These are phyloP conservation scores for Cetraspora pellucida DNA, from an alignment of 192 early-diverging fungal species.

Conservation along the genomic window DNA sequence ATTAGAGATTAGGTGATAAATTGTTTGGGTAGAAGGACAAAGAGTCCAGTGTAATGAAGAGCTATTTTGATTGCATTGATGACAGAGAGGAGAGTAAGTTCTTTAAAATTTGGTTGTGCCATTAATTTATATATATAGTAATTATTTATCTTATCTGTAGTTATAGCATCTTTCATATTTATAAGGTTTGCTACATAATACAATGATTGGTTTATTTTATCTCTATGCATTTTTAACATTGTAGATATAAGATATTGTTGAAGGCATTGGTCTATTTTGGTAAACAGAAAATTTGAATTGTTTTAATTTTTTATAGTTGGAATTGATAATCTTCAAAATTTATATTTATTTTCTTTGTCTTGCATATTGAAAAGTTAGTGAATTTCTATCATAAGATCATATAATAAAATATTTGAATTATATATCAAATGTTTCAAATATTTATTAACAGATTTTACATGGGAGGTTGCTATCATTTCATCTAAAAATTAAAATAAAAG, in stretches of 20 bases:
- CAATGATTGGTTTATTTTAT: not conserved
- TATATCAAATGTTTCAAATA: not conserved
- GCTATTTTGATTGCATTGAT: no score
- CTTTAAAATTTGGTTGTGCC: no score
- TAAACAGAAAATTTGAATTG: not conserved
- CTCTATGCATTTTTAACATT: not conserved
- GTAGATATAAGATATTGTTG: constrained; percentile 1
- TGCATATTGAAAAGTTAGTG: not conserved
- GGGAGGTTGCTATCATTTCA: not conserved
- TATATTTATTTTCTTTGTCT: constrained; percentile 3
- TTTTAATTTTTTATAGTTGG: not conserved
- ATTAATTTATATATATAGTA: no score
- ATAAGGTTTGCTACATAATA: constrained; percentile 10
- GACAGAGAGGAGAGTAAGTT: no score
- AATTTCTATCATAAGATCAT: not conserved
- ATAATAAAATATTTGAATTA: constrained; percentile 2
- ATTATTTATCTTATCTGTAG: no score
- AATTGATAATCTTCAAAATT: not conserved
- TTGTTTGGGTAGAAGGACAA: no score
- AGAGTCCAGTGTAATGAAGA: no score
- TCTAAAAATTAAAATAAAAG: no score
- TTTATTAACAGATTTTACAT: not conserved
- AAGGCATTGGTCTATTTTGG: not conserved
- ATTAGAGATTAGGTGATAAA: no score
- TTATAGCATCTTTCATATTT: no score